A percentile compares a stretch with the other conserved stretches of the same genome.
phyloP scores from a whole-genome alignment of 1,284 basidiomycete genomes.

The Vanrija sp. region DNA sequence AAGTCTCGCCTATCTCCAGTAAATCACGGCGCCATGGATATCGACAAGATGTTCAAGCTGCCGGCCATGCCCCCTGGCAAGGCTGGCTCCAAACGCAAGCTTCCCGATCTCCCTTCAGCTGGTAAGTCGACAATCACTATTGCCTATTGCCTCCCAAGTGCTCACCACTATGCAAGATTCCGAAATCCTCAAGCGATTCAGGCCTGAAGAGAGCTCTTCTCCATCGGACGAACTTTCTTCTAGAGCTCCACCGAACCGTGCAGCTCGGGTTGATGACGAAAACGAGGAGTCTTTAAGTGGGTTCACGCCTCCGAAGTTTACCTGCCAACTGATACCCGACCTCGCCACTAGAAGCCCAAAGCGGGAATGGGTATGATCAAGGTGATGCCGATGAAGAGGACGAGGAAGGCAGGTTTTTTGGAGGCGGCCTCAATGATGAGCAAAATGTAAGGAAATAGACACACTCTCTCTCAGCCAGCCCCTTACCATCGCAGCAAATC shows the following conservation, averaged over 20 bases:
- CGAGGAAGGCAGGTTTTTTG: conserved; percentile 88
- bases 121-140: conserved; percentile 22
- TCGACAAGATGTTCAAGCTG: conserved; percentile 49
- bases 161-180: neutral
- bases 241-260: conserved; percentile 17
- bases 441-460: conserved; percentile 70
- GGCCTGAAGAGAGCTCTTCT: neutral
- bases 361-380: conserved; percentile 54
- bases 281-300: conserved; percentile 55
- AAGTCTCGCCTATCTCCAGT: too few relatives aligned
- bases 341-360: neutral
- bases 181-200: conserved; percentile 14
- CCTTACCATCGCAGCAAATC: conserved; percentile 41
- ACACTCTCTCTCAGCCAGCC: too few relatives aligned
- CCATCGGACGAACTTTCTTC: neutral
- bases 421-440: conserved; percentile 80
- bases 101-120: conserved; percentile 74
- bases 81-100: conserved; percentile 66
- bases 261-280: conserved; percentile 56
- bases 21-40: conserved; percentile 34
- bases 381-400: conserved; percentile 71
- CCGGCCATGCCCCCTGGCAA: conserved; percentile 29
- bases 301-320: neutral
- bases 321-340: too few relatives aligned
- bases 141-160: neutral